These are phyloP conservation scores for Acrodontium crateriforme DNA, from an alignment of 2,329 filamentous ascomycete genomes.

Conservation along the genomic window DNA sequence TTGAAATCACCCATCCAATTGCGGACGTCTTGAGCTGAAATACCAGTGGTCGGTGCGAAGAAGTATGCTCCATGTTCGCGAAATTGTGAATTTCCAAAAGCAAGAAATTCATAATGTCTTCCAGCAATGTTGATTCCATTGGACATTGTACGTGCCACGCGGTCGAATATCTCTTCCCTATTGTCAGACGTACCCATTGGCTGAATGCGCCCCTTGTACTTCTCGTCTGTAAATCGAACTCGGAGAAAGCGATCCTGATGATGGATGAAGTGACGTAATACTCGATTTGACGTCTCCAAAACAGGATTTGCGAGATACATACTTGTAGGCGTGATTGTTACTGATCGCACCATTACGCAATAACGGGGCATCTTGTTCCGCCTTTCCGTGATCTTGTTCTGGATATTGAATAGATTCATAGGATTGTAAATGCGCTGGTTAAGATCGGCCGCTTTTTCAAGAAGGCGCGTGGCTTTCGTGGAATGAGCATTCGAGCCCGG, in stretches of 20 bases:
- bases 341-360: slow-evolving; percentile 63
- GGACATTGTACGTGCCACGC: slow-evolving; percentile 55
- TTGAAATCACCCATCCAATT: slow-evolving; percentile 75
- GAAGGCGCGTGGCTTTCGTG: slow-evolving; percentile 44
- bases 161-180: slow-evolving; percentile 46
- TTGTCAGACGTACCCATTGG: slow-evolving; percentile 19
- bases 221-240: slow-evolving; percentile 80
- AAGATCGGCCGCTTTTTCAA: slow-evolving; percentile 60
- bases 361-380: slow-evolving; percentile 41
- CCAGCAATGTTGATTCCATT: slow-evolving; percentile 75
- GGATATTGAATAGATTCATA: slow-evolving; percentile 51
- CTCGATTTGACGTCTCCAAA: slow-evolving; percentile 76
- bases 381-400: slow-evolving; percentile 24
- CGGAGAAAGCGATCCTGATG: slow-evolving; percentile 71
- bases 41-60: slow-evolving; percentile 56
- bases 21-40: slow-evolving; percentile 65
- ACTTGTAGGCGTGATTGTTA: slow-evolving; percentile 69
- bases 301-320: slow-evolving; percentile 64
- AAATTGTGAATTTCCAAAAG: slow-evolving; percentile 91
- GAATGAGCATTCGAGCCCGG: no score
- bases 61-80: slow-evolving; percentile 87
- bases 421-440: slow-evolving; percentile 52
- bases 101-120: slow-evolving; percentile 75
- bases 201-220: slow-evolving; percentile 32
- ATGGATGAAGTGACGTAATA: slow-evolving; percentile 58